Evolutionary conservation across 2,329 filamentous ascomycete species (phyloP).

Genomic region (Orbilia ellipsospora): DNA sequence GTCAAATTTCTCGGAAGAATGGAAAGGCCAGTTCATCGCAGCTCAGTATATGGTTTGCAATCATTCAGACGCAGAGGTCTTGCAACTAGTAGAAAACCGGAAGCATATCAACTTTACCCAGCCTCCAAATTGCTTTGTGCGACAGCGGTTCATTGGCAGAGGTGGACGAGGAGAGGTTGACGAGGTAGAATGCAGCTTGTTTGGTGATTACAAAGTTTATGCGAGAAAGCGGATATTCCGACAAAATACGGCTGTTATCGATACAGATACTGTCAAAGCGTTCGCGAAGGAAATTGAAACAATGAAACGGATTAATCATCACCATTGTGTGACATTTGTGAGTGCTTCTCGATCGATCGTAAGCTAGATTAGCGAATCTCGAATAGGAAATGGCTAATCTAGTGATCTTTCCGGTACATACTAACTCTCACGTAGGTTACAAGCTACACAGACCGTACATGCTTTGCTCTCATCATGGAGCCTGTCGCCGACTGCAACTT

Average conservation of each 20-base stretch:
- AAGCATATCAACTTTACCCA: constrained; percentile 58
- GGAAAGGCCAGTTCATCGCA: constrained; percentile 56
- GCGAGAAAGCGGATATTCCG: constrained; percentile 53
- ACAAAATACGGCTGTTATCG: constrained; percentile 36
- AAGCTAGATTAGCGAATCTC: constrained; percentile 4
- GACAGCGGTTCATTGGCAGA: constrained; percentile 44
- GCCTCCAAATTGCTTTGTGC: constrained; percentile 57
- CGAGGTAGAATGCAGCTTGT: constrained; percentile 58
- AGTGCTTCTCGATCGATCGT: constrained; percentile 22
- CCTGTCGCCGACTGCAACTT: constrained; percentile 59
- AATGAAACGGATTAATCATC: constrained; percentile 56
- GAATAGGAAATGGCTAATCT: no score
- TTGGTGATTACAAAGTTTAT: constrained; percentile 9
- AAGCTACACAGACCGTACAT: constrained; percentile 58
- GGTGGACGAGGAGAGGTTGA: constrained; percentile 59
- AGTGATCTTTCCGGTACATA: no score
- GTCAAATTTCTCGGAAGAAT: constrained; percentile 42
- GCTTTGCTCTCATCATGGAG: constrained; percentile 57
- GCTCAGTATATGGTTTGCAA: constrained; percentile 58
- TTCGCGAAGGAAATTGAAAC: constrained; percentile 56
- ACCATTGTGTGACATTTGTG: constrained; percentile 57
- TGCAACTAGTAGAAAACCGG: constrained; percentile 59
- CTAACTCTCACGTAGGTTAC: constrained; percentile 29
- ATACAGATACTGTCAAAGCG: constrained; percentile 26
- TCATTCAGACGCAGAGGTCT: constrained; percentile 53